Evolutionary conservation across 2,329 filamentous ascomycete genomes (phyloP).

Genomic region (Colletotrichum phormii): DNA sequence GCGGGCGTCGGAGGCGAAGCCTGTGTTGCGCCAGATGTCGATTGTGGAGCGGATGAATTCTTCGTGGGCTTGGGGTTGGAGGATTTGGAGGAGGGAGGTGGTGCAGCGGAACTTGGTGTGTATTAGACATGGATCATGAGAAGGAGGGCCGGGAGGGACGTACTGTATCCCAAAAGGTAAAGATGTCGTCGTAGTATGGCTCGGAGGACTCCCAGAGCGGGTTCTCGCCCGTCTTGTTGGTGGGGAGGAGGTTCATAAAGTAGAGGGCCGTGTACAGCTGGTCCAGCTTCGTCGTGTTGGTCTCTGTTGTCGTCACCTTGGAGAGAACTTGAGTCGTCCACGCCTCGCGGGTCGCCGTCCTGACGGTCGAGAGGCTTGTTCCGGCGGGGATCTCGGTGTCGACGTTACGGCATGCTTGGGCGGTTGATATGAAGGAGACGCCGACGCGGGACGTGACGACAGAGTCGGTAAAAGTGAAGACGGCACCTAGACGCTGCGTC

Average conservation of each 20-base stretch:
- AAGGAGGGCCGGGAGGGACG: not conserved
- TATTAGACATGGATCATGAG: not conserved
- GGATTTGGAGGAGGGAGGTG: conserved; percentile 72
- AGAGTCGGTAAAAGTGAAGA: conserved; percentile 65
- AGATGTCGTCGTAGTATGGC: conserved; percentile 79
- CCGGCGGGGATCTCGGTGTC: conserved; percentile 65
- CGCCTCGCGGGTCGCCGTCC: conserved; percentile 57
- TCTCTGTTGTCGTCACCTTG: conserved; percentile 71
- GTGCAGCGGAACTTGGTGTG: conserved; percentile 67
- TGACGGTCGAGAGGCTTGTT: conserved; percentile 56
- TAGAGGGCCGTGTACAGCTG: conserved; percentile 77
- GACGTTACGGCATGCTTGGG: conserved; percentile 70
- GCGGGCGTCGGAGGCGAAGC: conserved; percentile 73
- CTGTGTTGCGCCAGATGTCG: conserved; percentile 74
- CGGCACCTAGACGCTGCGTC: conserved; percentile 56
- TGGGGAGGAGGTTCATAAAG: conserved; percentile 76
- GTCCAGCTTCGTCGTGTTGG: conserved; percentile 64
- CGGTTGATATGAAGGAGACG: conserved; percentile 74
- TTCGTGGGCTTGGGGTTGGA: conserved; percentile 72
- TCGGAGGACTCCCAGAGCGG: conserved; percentile 72
- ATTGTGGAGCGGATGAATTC: conserved; percentile 75
- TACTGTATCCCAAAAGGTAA: conserved; percentile 72
- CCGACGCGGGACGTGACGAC: conserved; percentile 70
- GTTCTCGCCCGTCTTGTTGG: conserved; percentile 79
- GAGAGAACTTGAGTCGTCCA: conserved; percentile 74